Base-by-base conservation (phyloP, 768 basidiomycete genomes). In the Hypsizygus marmoreus region DNA sequence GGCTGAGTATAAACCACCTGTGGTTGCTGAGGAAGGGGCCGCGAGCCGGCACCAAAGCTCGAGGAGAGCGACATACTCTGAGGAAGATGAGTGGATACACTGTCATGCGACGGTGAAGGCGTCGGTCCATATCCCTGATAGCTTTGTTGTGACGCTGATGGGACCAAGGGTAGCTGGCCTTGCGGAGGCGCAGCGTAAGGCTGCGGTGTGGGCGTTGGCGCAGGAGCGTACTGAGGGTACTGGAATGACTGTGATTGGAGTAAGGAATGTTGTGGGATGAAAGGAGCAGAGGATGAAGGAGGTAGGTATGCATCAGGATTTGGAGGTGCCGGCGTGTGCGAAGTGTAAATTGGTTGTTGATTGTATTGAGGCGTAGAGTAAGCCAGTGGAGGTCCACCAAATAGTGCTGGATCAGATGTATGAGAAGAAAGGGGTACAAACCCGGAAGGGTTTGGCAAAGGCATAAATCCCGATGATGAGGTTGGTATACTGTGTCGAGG, bases 401-500 rank as follows among this genome's bases (percentile, higher is more conserved):
- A 48, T 16, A 46, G 32, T 8, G 32, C 38, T 23, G 57, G 50
- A 28, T 62, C 63, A 16, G 76, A 70, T 13, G 74, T 67, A 54
- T 77, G 76, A 32, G 77, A 71, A n/a, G 69, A 53, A 42, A 68
- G 56, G 16, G 71, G 64, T n/a, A 60, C 45, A 55, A 74, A 76
- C 38, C 66, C 61, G 5, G 74, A 63, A 10, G 72, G 57, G 29
- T 64, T 73, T 20, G 73, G 60, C 34, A 85, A 58, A 29, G 86
- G 82, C 42, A 79, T 67, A 55, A 88, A 91, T 10, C 88, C 86
- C 9, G 87, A 86, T 0, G 86, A 81, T 6, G 80, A 66, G 1
- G 77, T 57, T 14, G 86, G 85, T 47, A 87, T 68, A 54, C 83
- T 88, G 53, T 85, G 82, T 41, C 88, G 74, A 10, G 86, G 80